Base-by-base conservation (phyloP, 2,329 filamentous ascomycete genomes). In the Chalaropsis ovoidea region DNA sequence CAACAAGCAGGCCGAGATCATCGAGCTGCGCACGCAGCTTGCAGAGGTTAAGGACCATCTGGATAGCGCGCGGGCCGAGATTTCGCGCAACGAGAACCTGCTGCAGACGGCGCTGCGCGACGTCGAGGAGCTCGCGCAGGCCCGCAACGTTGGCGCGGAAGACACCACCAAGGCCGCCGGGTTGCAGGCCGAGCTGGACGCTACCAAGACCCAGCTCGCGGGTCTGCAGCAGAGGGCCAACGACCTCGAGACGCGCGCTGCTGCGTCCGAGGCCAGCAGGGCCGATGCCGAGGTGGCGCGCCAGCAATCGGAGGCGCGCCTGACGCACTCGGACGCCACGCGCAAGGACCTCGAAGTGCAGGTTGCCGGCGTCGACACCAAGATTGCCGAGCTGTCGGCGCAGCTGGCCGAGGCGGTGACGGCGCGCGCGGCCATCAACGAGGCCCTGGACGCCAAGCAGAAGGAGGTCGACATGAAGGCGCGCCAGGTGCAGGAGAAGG, bases 401-500 rank as follows among this genome's bases (percentile, higher is more conserved):
- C 75, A 77, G 69, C 72, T 79, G 56, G 70, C 70, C 1, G 70
- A 72, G 65, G 68, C 70, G 49, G 69, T 70, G 22, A 71, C 70
- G 3, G 77, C 77, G 39, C 71, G 71, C 66, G 78, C 72, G 35
- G 74, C 70, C 45, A 78, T 74, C 69, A 76, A 76, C 69, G 74
- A 70, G n/a, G 69, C 68, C 60, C 73, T 74, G 41, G 71, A 73
- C 61, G 69, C 73, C 62, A 78, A 78, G 60, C 76, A 78, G 68
- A 77, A 78, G 68, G 74, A 78, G 43, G 72, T 75, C n/a, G 72
- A 74, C 42, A 73, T 72, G 35, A 71, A 73, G 61, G 70, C 75
- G 62, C 72, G 73, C 68, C 72, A 76, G 65, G 71, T 77, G 69
- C 77, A 77, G 70, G 75, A 76, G 68, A 80, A 79, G 73, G 79